These are phyloP conservation scores for Malassezia sp. DNA, from an alignment of 1,284 basidiomycete genomes.

Conservation along the genomic window DNA sequence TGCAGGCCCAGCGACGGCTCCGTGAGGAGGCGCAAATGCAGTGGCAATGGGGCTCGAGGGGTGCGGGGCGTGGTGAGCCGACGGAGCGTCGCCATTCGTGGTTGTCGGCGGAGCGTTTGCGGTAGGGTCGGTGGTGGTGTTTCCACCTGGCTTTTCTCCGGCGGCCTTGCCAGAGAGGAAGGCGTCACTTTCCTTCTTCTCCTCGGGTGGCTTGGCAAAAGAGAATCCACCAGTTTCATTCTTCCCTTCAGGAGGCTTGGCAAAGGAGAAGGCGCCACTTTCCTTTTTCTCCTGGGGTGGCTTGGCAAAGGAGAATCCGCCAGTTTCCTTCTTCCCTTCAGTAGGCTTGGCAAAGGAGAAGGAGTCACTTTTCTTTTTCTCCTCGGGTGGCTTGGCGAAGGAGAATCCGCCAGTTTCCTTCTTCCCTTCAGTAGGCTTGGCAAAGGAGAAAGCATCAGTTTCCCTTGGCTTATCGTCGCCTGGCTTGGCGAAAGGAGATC, in stretches of 20 bases:
- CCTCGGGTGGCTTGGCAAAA: background rate
- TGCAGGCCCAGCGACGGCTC: too few relatives aligned
- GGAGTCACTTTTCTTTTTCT: background rate
- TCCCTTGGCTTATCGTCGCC: background rate
- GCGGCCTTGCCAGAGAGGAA: slow-evolving; percentile 2
- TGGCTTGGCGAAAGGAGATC: slow-evolving; percentile 1
- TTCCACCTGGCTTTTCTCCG: background rate
- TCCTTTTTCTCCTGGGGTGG: background rate
- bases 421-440: background rate
- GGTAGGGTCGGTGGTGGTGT: background rate
- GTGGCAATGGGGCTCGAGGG: too few relatives aligned
- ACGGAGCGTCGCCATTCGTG: too few relatives aligned
- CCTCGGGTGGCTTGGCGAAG: background rate
- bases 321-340: background rate
- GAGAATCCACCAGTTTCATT: background rate
- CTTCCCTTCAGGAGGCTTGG: background rate
- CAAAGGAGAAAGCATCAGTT: background rate
- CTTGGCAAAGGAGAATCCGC: background rate
- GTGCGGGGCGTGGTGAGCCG: too few relatives aligned
- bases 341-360: slow-evolving; percentile 5
- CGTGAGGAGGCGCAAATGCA: background rate
- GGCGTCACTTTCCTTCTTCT: background rate
- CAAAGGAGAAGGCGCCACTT: slow-evolving; percentile 7
- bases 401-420: background rate
- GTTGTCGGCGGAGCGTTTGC: too few relatives aligned